A percentile compares a stretch with the other conserved stretches of the same genome.
phyloP scores from a whole-genome alignment of 148 eudicot species.

The Rheum nobile region DNA sequence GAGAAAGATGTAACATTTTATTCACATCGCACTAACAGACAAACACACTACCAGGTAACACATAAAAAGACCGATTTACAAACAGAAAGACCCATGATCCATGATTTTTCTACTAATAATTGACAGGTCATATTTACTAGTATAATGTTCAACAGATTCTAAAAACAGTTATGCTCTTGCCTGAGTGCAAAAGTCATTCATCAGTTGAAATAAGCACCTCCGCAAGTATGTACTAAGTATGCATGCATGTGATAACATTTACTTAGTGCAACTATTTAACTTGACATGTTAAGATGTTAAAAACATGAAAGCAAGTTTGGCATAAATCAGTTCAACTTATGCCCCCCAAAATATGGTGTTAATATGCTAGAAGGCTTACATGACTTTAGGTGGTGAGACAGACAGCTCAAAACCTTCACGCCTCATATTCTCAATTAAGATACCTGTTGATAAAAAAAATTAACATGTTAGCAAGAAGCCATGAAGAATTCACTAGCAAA shows the following conservation, averaged over 20 bases:
- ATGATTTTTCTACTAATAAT: neutral
- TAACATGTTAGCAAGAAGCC: neutral
- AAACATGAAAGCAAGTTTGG: neutral
- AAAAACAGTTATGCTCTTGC: neutral
- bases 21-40: neutral
- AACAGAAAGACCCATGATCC: neutral
- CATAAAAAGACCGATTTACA: neutral
- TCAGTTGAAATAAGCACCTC: neutral
- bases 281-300: neutral
- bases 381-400: slow-evolving; percentile 96
- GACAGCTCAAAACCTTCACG: slow-evolving; percentile 99
- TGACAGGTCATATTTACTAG: neutral
- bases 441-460: slow-evolving; percentile 36
- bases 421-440: slow-evolving; percentile 98
- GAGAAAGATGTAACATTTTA: neutral
- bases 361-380: slow-evolving; percentile 40
- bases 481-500: neutral
- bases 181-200: neutral
- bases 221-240: too few relatives aligned
- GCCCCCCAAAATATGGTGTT: too few relatives aligned
- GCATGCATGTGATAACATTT: neutral
- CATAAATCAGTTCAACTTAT: neutral
- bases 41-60: neutral
- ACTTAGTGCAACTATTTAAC: neutral
- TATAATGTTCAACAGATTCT: neutral